These are phyloP conservation scores for Glaciozyma martinii DNA, from an alignment of 768 basidiomycete species.

Conservation along the genomic window DNA sequence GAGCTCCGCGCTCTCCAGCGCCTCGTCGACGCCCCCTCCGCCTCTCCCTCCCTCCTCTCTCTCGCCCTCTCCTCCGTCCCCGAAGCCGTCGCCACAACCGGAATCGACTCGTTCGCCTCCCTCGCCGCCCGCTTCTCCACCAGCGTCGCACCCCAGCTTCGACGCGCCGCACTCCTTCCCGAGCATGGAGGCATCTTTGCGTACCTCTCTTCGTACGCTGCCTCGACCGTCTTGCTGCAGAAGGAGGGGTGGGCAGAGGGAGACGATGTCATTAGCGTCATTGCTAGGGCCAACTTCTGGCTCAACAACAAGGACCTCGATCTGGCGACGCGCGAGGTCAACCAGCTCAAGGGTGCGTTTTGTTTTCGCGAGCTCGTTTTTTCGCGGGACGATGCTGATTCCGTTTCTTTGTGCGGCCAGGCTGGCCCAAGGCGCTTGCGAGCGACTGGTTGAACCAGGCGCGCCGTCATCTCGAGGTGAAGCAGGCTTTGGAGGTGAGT, in stretches of 20 bases:
- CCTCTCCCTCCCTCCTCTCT: constrained; percentile 49
- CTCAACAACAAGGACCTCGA: constrained; percentile 89
- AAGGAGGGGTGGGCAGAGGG: constrained; percentile 68
- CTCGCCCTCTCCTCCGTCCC: constrained; percentile 57
- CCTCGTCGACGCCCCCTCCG: constrained; percentile 37
- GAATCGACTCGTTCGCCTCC: constrained; percentile 77
- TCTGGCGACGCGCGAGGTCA: constrained; percentile 74
- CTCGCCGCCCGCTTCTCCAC: constrained; percentile 83
- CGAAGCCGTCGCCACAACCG: constrained; percentile 35
- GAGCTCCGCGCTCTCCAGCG: constrained; percentile 77
- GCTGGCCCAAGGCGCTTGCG: constrained; percentile 52
- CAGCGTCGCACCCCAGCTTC: constrained; percentile 71
- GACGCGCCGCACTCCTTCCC: constrained; percentile 84
- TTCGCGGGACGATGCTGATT: neutral
- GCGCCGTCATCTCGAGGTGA: constrained; percentile 73
- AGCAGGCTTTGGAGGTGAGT: constrained; percentile 77
- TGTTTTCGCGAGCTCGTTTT: neutral
- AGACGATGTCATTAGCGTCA: constrained; percentile 71
- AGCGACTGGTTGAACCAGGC: constrained; percentile 86
- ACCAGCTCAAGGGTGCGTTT: constrained; percentile 67
- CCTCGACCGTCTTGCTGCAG: constrained; percentile 69
- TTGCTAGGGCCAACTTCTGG: constrained; percentile 80
- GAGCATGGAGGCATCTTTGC: constrained; percentile 83
- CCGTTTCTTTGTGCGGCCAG: constrained; percentile 4
- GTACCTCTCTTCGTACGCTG: constrained; percentile 67